Evolutionary conservation across 805 yeast species (phyloP).

Genomic region (Kuraishia hungarica): DNA sequence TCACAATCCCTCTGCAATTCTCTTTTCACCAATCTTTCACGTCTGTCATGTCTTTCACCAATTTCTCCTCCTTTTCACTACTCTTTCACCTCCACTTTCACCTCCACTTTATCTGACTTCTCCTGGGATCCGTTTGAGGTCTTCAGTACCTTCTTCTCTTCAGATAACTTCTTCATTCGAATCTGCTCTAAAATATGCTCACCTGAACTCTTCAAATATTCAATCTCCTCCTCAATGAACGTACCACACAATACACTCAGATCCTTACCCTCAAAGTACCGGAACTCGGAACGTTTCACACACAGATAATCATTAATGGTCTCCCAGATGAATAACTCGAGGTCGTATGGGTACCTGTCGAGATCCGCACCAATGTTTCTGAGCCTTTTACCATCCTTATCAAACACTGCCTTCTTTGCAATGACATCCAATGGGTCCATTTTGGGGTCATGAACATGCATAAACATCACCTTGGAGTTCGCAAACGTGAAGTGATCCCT

Average conservation of each 20-base stretch:
- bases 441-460: conserved; percentile 50
- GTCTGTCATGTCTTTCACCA: too few relatives aligned
- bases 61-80: too few relatives aligned
- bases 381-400: conserved; percentile 18
- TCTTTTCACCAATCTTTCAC: too few relatives aligned
- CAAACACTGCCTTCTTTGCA: conserved; percentile 18
- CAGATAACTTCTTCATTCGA: neutral
- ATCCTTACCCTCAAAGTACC: conserved; percentile 11
- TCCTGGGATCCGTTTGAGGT: too few relatives aligned
- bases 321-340: conserved; percentile 24
- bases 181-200: neutral
- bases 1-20: too few relatives aligned
- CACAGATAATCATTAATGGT: conserved; percentile 24
- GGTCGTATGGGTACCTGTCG: conserved; percentile 21
- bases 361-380: conserved; percentile 26
- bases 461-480: conserved; percentile 20
- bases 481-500: conserved; percentile 16
- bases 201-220: conserved; percentile 8
- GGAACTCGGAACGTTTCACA: conserved; percentile 15
- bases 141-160: too few relatives aligned
- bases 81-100: too few relatives aligned
- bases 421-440: conserved; percentile 39
- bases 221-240: conserved; percentile 19
- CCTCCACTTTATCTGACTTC: too few relatives aligned
- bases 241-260: conserved; percentile 18